Evolutionary conservation across 2,329 filamentous ascomycete genomes (phyloP).

Genomic region (Hypoxylon sp.): DNA sequence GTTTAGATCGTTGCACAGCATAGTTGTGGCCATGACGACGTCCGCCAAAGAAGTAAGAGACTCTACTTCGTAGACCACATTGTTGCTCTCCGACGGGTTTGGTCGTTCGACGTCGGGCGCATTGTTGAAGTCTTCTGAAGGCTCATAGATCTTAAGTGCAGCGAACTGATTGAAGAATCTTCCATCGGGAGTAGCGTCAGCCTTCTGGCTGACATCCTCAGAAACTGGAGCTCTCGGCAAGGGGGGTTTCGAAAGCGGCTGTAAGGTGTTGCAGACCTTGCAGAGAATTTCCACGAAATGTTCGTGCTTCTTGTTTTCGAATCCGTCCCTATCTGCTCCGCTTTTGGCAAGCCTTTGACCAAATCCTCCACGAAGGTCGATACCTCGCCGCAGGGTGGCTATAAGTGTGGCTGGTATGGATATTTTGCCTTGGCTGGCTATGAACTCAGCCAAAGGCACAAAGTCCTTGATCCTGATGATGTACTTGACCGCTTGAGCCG

Average conservation of each 20-base stretch:
- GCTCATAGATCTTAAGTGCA: constrained; percentile 48
- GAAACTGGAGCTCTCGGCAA: not conserved
- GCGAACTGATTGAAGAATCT: constrained; percentile 47
- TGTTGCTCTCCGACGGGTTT: constrained; percentile 14
- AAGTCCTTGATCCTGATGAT: constrained; percentile 51
- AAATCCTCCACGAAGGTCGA: constrained; percentile 46
- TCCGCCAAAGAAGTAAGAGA: constrained; percentile 37
- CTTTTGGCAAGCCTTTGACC: constrained; percentile 29
- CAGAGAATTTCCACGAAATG: constrained; percentile 49
- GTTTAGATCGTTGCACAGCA: constrained; percentile 45
- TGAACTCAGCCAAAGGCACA: constrained; percentile 48
- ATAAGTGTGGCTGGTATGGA: constrained; percentile 44
- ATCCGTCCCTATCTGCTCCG: constrained; percentile 18
- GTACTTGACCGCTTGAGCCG: constrained; percentile 36
- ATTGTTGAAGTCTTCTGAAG: constrained; percentile 48
- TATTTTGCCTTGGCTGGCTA: constrained; percentile 42
- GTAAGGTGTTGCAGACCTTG: constrained; percentile 46
- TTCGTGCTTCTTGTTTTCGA: constrained; percentile 42
- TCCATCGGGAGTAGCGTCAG: not conserved
- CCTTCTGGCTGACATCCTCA: not conserved
- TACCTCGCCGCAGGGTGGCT: constrained; percentile 49
- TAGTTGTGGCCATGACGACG: constrained; percentile 38
- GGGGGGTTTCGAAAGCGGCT: constrained; percentile 30
- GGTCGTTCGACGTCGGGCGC: constrained; percentile 42
- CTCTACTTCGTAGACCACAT: constrained; percentile 47